Base-by-base conservation (phyloP, 139 green algal genomes). In the Asterochloris sp. region DNA sequence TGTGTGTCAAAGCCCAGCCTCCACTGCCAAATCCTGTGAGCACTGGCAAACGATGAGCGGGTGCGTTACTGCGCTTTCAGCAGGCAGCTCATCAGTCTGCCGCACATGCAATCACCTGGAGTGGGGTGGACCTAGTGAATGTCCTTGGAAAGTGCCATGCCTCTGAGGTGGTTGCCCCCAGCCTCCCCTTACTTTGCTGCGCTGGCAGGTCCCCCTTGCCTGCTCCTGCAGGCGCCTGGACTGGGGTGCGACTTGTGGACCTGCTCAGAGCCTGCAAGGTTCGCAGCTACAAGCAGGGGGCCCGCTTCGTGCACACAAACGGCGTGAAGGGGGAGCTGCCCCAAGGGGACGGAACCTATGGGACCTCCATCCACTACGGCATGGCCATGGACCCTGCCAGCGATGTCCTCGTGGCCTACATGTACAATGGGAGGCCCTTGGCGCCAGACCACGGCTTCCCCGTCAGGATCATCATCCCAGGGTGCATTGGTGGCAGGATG, bases 321-420 rank as follows among this genome's bases (percentile, higher is more conserved):
- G 94, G 95, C 0, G 92, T 93, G 10, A 92, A 91, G 78, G 90
- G 89, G 24, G 95, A 98, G 88, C 92, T 98, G 81, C 95, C 95
- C 13, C 92, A 96, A 79, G 95, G 82, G 13, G 79, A 86, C 21
- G 83, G 83, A 26, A 83, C 66, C 62, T 96, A 96, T 80, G 92
- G 88, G 24, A 96, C 92, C 13, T 89, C 79, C 12, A 84, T 96
- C 15, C 78, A 82, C 13, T 81, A 90, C n/a, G 27, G 81, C 29
- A 88, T 84, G 27, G 93, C 92, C 26, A 85, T 97, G 85, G 90
- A 96, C 82, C 85, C 86, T 1, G 84, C 85, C 6, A 76, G 79
- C 0, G 93, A 97, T 83, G 90, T 97, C n/a, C 82, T 97, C 26
- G 47, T 97, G 24, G 92, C 91, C 0, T 96, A 88, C 85, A 90